A percentile compares a stretch with the other conserved stretches of the same genome.
phyloP scores from a whole-genome alignment of 768 basidiomycete genomes.

The Russula emetica region DNA sequence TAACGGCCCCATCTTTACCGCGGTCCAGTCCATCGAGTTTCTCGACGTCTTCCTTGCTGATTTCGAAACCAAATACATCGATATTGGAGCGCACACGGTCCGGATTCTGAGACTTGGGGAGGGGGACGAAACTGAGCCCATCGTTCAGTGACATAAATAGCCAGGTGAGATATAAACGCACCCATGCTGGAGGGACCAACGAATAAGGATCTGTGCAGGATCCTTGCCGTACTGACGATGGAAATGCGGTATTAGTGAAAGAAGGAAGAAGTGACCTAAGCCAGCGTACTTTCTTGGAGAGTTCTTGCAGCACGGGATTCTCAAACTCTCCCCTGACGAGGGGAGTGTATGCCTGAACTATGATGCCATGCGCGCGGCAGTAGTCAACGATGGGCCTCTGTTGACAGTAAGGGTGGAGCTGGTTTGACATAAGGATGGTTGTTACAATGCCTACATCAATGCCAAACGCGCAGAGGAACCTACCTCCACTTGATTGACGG shows the following conservation, averaged over 20 bases:
- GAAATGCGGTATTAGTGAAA: background rate
- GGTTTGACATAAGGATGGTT: background rate
- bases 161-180: slow-evolving; percentile 34
- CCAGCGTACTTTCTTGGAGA: slow-evolving; percentile 55
- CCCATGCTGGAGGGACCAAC: slow-evolving; percentile 89
- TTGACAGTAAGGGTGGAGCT: slow-evolving; percentile 73
- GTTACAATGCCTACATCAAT: background rate
- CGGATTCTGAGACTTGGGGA: slow-evolving; percentile 76
- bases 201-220: slow-evolving; percentile 74
- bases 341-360: slow-evolving; percentile 74
- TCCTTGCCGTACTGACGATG: slow-evolving; percentile 49
- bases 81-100: slow-evolving; percentile 69
- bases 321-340: slow-evolving; percentile 50
- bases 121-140: slow-evolving; percentile 59
- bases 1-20: slow-evolving; percentile 67
- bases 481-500: slow-evolving; percentile 83
- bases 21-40: slow-evolving; percentile 64
- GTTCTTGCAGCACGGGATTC: slow-evolving; percentile 47
- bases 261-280: background rate
- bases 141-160: background rate
- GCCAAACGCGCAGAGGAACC: background rate
- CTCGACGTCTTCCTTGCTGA: slow-evolving; percentile 60
- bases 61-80: slow-evolving; percentile 70
- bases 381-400: slow-evolving; percentile 40
- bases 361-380: slow-evolving; percentile 53